Evolutionary conservation across 768 basidiomycete species (phyloP).

Genomic region (Lentinula edodes): DNA sequence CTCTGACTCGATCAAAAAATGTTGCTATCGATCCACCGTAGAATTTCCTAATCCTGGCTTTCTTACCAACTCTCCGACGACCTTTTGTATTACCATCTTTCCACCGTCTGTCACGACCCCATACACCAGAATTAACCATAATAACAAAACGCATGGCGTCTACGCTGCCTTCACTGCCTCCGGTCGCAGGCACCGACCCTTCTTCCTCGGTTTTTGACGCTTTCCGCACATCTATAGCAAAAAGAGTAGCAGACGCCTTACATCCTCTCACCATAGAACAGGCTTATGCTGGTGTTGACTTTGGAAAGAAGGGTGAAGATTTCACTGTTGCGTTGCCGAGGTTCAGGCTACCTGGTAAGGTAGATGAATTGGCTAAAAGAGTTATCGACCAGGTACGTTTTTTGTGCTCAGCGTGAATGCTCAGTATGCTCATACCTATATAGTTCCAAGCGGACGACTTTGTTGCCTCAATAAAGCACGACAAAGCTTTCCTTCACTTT

Average conservation of each 20-base stretch:
- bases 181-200: slow-evolving; percentile 50
- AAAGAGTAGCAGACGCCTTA: slow-evolving; percentile 59
- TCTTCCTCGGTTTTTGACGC: slow-evolving; percentile 64
- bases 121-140: not conserved
- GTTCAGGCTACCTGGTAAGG: slow-evolving; percentile 80
- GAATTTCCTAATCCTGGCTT: not conserved
- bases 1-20: not conserved
- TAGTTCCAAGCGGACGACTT: slow-evolving; percentile 86
- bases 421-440: not conserved
- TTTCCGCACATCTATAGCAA: slow-evolving; percentile 79
- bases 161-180: slow-evolving; percentile 32
- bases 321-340: slow-evolving; percentile 90
- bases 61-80: not conserved
- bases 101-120: not conserved
- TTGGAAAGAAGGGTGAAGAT: slow-evolving; percentile 91
- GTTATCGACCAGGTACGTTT: slow-evolving; percentile 66
- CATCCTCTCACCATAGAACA: slow-evolving; percentile 65
- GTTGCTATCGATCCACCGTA: not conserved
- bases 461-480: slow-evolving; percentile 61
- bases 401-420: not conserved
- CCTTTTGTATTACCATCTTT: slow-evolving; percentile 1
- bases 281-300: slow-evolving; percentile 81
- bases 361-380: slow-evolving; percentile 69
- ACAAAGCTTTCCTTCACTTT: slow-evolving; percentile 83
- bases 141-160: slow-evolving; percentile 21